Percentiles rank a stretch among this genome's conserved stretches.
phyloP scores from a whole-genome alignment of 2,329 filamentous ascomycete genomes.

The Fusarium solani-melongenae region DNA sequence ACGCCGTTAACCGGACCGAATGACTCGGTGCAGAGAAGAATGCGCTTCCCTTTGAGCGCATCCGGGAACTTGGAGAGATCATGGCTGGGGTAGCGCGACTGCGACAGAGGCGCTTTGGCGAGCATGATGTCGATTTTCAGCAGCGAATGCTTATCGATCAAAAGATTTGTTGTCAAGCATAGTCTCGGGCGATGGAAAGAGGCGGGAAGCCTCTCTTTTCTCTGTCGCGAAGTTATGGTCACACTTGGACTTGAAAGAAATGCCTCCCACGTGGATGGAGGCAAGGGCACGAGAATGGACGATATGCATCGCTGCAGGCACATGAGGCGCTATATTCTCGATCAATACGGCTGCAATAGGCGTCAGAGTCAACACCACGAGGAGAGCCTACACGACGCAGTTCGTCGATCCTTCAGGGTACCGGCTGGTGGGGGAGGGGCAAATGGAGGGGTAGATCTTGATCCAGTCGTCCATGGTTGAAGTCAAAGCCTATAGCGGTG shows the following conservation, averaged over 20 bases:
- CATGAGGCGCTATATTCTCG: slow-evolving; percentile 29
- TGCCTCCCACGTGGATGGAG: slow-evolving; percentile 42
- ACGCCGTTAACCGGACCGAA: slow-evolving; percentile 81
- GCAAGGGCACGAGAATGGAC: slow-evolving; percentile 29
- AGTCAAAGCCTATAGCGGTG: slow-evolving; percentile 21
- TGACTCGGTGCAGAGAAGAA: slow-evolving; percentile 77
- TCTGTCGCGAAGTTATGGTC: slow-evolving; percentile 22
- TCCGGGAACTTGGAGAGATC: slow-evolving; percentile 59
- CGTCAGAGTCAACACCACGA: slow-evolving; percentile 43
- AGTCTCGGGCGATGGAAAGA: not conserved
- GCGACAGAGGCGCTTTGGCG: slow-evolving; percentile 5
- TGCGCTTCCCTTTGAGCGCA: slow-evolving; percentile 67
- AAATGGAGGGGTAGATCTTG: slow-evolving; percentile 43
- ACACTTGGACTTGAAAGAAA: slow-evolving; percentile 18
- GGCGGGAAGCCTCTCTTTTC: slow-evolving; percentile 41
- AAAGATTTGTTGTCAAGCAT: not conserved
- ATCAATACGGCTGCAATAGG: slow-evolving; percentile 39
- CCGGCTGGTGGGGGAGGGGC: slow-evolving; percentile 41
- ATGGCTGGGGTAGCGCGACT: slow-evolving; percentile 42
- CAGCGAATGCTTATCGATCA: slow-evolving; percentile 3
- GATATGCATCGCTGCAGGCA: slow-evolving; percentile 7
- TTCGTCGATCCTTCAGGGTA: slow-evolving; percentile 41
- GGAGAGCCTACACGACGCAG: slow-evolving; percentile 43
- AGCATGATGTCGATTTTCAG: slow-evolving; percentile 26
- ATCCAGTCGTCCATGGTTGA: slow-evolving; percentile 18